Evolutionary conservation across 169 alveolate genomes (phyloP).

Genomic region (Haemoproteus tartakovskyi): DNA sequence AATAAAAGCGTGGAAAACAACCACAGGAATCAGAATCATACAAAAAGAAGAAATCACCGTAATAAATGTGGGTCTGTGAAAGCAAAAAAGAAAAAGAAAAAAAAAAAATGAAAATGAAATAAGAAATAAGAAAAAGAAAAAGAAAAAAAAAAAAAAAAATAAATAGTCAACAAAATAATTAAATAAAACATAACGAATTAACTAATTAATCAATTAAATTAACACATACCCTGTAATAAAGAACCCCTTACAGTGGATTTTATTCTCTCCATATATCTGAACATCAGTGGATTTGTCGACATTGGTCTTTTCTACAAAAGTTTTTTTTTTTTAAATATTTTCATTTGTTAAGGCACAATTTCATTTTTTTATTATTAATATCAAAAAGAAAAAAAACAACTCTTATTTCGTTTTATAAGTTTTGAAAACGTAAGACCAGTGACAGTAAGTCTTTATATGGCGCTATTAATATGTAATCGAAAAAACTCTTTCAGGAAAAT

Average conservation of each 20-base stretch:
- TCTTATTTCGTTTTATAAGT: too few species aligned
- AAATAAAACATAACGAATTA: neutral
- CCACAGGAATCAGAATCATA: conserved; percentile 59
- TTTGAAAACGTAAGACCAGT: neutral
- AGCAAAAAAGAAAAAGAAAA: neutral
- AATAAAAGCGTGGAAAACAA: conserved; percentile 57
- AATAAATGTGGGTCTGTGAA: conserved; percentile 35
- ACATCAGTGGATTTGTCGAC: conserved; percentile 52
- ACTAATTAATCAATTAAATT: neutral
- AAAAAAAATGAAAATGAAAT: too few species aligned
- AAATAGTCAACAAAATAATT: neutral
- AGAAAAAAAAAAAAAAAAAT: neutral
- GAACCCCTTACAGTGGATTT: conserved; percentile 56
- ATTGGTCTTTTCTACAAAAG: conserved; percentile 29
- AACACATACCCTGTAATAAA: conserved; percentile 46
- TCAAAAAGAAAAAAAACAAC: conserved; percentile 5
- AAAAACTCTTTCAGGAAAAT: too few species aligned
- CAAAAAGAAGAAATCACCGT: conserved; percentile 52
- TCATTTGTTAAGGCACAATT: conserved; percentile 38
- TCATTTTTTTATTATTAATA: conserved; percentile 30
- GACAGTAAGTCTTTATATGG: neutral
- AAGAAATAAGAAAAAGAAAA: too few species aligned
- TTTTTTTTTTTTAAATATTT: conserved; percentile 52
- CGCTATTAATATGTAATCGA: too few species aligned
- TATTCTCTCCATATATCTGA: conserved; percentile 61